A percentile compares a stretch with the other conserved stretches of the same genome.
These are phyloP conservation scores for Tolypocladium sp. DNA, from an alignment of 2,329 filamentous ascomycete genomes.

Conservation along the genomic window DNA sequence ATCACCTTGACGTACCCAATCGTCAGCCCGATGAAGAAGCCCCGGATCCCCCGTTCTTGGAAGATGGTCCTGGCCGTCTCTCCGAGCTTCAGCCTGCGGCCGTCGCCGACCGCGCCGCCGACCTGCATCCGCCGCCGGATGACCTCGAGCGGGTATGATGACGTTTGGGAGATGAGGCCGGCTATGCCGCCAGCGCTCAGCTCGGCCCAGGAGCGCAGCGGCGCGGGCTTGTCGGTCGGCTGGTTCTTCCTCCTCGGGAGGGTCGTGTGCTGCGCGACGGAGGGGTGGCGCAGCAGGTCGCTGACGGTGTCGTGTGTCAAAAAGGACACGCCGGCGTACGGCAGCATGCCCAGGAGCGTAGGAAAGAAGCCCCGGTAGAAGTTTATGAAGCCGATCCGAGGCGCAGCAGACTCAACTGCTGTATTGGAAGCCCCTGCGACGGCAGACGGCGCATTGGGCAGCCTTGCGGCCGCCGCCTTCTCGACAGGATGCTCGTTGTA, in stretches of 20 bases:
- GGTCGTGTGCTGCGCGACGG: conserved; percentile 64
- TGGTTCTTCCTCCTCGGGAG: conserved; percentile 50
- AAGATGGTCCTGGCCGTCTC: conserved; percentile 74
- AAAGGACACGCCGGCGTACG: conserved; percentile 93
- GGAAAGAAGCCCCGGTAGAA: conserved; percentile 94
- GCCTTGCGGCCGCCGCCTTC: conserved; percentile 17
- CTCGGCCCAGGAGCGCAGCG: conserved; percentile 79
- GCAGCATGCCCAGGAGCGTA: conserved; percentile 88
- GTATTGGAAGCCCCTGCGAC: conserved; percentile 32
- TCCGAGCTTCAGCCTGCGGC: conserved; percentile 63
- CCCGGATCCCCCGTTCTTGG: conserved; percentile 63
- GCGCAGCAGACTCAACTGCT: conserved; percentile 35
- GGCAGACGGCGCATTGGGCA: conserved; percentile 18
- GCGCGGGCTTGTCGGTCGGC: conserved; percentile 53
- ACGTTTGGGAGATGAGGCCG: conserved; percentile 81
- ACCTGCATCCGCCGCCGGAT: conserved; percentile 93
- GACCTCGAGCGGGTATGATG: conserved; percentile 89
- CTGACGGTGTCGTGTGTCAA: conserved; percentile 87
- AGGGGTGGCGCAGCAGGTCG: conserved; percentile 67
- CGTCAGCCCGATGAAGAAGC: conserved; percentile 86
- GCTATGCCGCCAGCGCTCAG: conserved; percentile 76
- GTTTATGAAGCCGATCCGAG: conserved; percentile 66
- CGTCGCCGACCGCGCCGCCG: conserved; percentile 86
- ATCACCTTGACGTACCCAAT: conserved; percentile 95
- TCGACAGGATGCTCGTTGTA: conserved; percentile 62